These are phyloP conservation scores for Umbelopsis isabellina DNA, from an alignment of 192 early-diverging fungal genomes.

Conservation along the genomic window DNA sequence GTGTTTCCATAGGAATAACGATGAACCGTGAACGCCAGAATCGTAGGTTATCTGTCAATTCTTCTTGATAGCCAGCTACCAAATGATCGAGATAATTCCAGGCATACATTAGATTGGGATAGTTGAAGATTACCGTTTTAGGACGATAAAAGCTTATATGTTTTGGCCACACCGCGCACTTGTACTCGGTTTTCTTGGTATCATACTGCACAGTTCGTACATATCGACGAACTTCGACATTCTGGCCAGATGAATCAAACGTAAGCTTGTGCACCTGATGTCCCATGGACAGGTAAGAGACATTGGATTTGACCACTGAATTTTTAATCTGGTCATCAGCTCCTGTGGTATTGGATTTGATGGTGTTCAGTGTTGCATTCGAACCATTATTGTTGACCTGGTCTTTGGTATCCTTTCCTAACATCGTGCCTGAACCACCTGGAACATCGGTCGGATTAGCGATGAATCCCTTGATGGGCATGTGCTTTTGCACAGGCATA, in stretches of 20 bases:
- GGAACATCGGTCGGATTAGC: neutral
- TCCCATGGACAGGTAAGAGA: slow-evolving; percentile 81
- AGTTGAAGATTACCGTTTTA: slow-evolving; percentile 66
- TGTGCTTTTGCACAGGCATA: slow-evolving; percentile 16
- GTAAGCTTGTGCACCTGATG: slow-evolving; percentile 87
- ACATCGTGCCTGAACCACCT: neutral
- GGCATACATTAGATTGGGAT: slow-evolving; percentile 79
- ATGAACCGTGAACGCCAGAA: slow-evolving; percentile 93
- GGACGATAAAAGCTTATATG: slow-evolving; percentile 62
- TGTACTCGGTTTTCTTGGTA: slow-evolving; percentile 64
- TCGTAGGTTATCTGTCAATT: slow-evolving; percentile 73
- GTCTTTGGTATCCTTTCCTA: neutral
- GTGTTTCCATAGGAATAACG: slow-evolving; percentile 78
- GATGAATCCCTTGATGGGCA: slow-evolving; percentile 14
- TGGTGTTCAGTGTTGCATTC: neutral
- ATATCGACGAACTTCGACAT: slow-evolving; percentile 89
- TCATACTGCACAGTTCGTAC: slow-evolving; percentile 68
- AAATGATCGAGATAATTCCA: slow-evolving; percentile 96
- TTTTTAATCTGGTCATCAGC: neutral
- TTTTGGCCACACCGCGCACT: slow-evolving; percentile 86
- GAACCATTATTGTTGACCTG: neutral
- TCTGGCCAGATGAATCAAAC: slow-evolving; percentile 66
- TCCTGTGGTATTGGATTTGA: slow-evolving; percentile 27
- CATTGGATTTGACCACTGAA: neutral
- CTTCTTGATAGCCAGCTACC: slow-evolving; percentile 85